Percentiles rank a stretch among this genome's conserved stretches.
Evolutionary conservation across 495 filamentous ascomycete species (phyloP).

Genomic region (Lophium mytilinum): DNA sequence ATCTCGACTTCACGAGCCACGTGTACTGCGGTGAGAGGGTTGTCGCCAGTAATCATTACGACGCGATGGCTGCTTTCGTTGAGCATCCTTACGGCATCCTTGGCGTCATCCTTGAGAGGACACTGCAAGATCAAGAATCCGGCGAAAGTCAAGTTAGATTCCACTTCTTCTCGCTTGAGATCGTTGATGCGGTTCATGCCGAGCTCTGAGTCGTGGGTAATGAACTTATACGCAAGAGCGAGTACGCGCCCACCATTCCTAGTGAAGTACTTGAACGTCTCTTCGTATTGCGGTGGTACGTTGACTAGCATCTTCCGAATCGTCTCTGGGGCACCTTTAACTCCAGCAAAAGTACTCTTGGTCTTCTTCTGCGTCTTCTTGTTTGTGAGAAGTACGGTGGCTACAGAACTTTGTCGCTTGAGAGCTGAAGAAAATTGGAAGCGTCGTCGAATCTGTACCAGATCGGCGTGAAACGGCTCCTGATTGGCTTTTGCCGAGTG

Average conservation of each 20-base stretch:
- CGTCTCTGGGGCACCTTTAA: constrained; percentile 96
- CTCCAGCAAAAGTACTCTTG: constrained; percentile 78
- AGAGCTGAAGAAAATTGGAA: constrained; percentile 98
- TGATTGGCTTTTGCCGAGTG: constrained; percentile 40
- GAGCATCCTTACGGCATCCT: constrained; percentile 88
- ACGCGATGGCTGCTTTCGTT: constrained; percentile 98
- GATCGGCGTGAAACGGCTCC: constrained; percentile 37
- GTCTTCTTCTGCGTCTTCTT: constrained; percentile 61
- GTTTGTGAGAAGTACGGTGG: constrained; percentile 62
- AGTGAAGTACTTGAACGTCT: constrained; percentile 97
- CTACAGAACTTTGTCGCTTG: constrained; percentile 92
- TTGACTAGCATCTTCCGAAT: constrained; percentile 85
- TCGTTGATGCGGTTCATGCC: constrained; percentile 82
- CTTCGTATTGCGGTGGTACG: constrained; percentile 83
- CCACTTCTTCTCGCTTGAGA: constrained; percentile 83
- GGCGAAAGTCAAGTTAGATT: constrained; percentile 76
- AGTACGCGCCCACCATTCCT: constrained; percentile 89
- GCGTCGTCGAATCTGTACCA: constrained; percentile 86
- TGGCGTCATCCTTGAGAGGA: constrained; percentile 93
- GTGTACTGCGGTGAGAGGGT: constrained; percentile 91
- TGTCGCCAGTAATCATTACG: constrained; percentile 99
- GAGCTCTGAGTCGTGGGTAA: constrained; percentile 71
- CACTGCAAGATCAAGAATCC: constrained; percentile 94
- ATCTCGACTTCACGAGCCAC: constrained; percentile 96
- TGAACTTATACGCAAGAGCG: constrained; percentile 86